These are phyloP conservation scores for Jackrogersella multiformis DNA, from an alignment of 495 filamentous ascomycete species.

Conservation along the genomic window DNA sequence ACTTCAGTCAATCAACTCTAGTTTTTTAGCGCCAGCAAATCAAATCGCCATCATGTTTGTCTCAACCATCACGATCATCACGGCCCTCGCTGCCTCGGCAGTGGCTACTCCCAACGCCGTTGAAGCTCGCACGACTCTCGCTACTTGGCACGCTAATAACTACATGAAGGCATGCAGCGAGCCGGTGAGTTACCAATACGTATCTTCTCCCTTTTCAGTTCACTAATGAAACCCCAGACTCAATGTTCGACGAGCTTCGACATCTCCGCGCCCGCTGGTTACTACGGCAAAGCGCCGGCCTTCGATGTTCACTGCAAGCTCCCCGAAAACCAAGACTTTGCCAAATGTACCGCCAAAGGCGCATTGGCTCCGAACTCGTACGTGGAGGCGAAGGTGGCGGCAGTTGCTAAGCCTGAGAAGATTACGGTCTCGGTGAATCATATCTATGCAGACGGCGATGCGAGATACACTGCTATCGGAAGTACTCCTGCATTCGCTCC, in stretches of 20 bases:
- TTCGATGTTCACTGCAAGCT: conserved; percentile 20
- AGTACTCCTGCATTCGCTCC: conserved; percentile 9
- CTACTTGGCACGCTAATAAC: conserved; percentile 13
- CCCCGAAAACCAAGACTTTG: conserved; percentile 10
- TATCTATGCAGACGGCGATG: conserved; percentile 9
- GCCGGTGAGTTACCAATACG: conserved; percentile 7
- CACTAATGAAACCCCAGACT: conserved; percentile 16
- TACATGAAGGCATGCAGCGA: conserved; percentile 15
- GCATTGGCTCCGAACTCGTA: background rate
- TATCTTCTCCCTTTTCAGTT: background rate
- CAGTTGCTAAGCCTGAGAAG: background rate
- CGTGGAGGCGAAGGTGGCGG: conserved; percentile 10
- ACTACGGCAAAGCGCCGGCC: conserved; percentile 17
- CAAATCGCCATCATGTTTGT: conserved; percentile 22
- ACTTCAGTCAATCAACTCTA: background rate
- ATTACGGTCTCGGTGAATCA: conserved; percentile 22
- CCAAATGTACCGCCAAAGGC: conserved; percentile 5
- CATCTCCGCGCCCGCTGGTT: conserved; percentile 26
- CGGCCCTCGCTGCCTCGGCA: conserved; percentile 24
- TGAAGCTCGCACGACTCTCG: conserved; percentile 7
- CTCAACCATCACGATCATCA: conserved; percentile 21
- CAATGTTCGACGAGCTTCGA: conserved; percentile 17
- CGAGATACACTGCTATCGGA: conserved; percentile 26
- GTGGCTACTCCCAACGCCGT: conserved; percentile 6
- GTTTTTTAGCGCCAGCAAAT: background rate